Percentiles rank a stretch among this genome's conserved stretches.
Evolutionary conservation across 2,329 filamentous ascomycete species (phyloP).

Genomic region (Dactylellina drechsleri): DNA sequence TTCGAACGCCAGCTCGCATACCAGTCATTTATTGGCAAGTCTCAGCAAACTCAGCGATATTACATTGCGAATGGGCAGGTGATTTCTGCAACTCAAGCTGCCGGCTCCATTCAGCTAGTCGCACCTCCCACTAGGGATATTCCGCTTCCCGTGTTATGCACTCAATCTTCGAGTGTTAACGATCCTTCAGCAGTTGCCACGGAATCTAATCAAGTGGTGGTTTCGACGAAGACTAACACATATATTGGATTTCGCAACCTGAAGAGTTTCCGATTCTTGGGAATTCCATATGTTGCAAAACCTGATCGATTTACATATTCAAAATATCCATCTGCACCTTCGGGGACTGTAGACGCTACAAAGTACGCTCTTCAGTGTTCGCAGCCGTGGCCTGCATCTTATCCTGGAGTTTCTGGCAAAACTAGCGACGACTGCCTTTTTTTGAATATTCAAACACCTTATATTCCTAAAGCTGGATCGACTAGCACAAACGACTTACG

Average conservation of each 20-base stretch:
- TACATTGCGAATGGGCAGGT: conserved; percentile 62
- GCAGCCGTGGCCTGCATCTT: conserved; percentile 58
- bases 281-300: conserved; percentile 65
- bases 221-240: conserved; percentile 61
- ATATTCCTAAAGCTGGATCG: conserved; percentile 61
- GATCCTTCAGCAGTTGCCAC: conserved; percentile 58
- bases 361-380: conserved; percentile 64
- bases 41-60: conserved; percentile 62
- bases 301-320: conserved; percentile 65
- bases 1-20: conserved; percentile 65
- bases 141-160: conserved; percentile 66
- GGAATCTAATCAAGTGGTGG: conserved; percentile 60
- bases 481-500: conserved; percentile 59
- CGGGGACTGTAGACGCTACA: conserved; percentile 64
- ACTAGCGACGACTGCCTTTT: conserved; percentile 65
- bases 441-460: conserved; percentile 66
- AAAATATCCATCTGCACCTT: conserved; percentile 62
- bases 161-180: conserved; percentile 61
- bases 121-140: conserved; percentile 58
- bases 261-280: conserved; percentile 67
- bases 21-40: conserved; percentile 62
- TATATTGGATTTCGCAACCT: conserved; percentile 67
- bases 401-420: conserved; percentile 53
- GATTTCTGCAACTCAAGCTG: conserved; percentile 60
- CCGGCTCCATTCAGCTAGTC: conserved; percentile 60